phyloP scores from a whole-genome alignment of 805 yeast genomes.

The Cyberlindnera veronae region DNA sequence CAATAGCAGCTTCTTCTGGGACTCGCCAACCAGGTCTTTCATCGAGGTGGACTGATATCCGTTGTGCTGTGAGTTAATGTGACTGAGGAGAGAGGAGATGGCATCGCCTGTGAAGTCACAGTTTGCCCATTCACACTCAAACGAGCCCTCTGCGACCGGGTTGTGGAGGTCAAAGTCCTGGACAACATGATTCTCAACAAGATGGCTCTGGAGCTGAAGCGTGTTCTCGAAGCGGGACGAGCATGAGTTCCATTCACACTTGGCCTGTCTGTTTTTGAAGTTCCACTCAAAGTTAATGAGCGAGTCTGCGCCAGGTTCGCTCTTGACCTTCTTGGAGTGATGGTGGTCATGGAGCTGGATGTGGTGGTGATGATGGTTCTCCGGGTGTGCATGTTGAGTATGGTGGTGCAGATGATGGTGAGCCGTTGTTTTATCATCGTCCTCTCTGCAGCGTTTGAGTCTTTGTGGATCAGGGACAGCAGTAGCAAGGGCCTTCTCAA shows the following conservation, averaged over 20 bases:
- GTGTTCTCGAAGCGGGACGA: constrained; percentile 36
- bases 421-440: constrained; percentile 13
- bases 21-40: neutral
- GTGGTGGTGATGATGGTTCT: constrained; percentile 37
- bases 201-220: constrained; percentile 46
- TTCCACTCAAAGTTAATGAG: constrained; percentile 27
- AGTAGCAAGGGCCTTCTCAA: neutral
- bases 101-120: constrained; percentile 59
- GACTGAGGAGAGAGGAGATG: constrained; percentile 53
- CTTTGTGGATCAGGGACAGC: neutral
- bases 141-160: constrained; percentile 4
- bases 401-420: constrained; percentile 25
- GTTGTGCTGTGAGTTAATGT: constrained; percentile 50
- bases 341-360: constrained; percentile 37
- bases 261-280: constrained; percentile 37
- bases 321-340: constrained; percentile 16
- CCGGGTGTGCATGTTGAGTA: constrained; percentile 23
- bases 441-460: constrained; percentile 14
- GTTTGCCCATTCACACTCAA: constrained; percentile 68
- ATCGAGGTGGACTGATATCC: constrained; percentile 1
- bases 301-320: constrained; percentile 1
- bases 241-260: constrained; percentile 74
- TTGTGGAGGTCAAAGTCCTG: constrained; percentile 17
- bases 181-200: constrained; percentile 45
- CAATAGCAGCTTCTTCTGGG: constrained; percentile 1